Evolutionary conservation across 148 eudicot genomes (phyloP).

Genomic region (Rhododendron williamsianum): DNA sequence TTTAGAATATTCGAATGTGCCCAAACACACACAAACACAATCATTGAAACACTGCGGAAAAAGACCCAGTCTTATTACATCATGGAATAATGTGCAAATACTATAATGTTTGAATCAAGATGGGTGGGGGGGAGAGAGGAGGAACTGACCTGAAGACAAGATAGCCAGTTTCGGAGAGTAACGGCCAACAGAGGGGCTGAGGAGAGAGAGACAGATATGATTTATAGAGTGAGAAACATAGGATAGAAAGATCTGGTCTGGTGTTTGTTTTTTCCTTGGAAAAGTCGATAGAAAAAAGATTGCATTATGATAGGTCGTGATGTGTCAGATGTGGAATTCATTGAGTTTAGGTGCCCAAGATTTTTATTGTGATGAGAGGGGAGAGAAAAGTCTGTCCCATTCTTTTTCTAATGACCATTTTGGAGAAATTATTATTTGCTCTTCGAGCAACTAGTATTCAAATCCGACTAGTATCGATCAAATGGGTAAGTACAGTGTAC

Average conservation of each 20-base stretch:
- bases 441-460: too few relatives aligned
- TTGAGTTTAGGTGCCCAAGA: too few relatives aligned
- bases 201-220: neutral
- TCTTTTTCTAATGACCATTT: too few relatives aligned
- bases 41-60: conserved; percentile 3
- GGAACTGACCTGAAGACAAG: conserved; percentile 1
- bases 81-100: neutral
- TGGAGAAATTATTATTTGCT: too few relatives aligned
- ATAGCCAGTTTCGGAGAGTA: conserved; percentile 3
- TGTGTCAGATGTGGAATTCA: neutral
- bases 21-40: neutral
- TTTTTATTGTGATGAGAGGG: neutral
- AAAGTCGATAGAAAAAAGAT: neutral
- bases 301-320: conserved; percentile 5
- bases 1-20: conserved; percentile 34
- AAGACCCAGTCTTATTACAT: neutral
- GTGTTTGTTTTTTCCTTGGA: conserved; percentile 10
- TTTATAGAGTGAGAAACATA: neutral
- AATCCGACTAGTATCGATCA: too few relatives aligned
- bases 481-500: too few relatives aligned
- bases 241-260: neutral
- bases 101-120: neutral
- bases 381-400: neutral
- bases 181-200: conserved; percentile 2
- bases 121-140: neutral